Evolutionary conservation across 2,329 filamentous ascomycete genomes (phyloP), one percentile per base, ranked within the genome.

Genomic region (Chrysoporthe puriensis): DNA sequence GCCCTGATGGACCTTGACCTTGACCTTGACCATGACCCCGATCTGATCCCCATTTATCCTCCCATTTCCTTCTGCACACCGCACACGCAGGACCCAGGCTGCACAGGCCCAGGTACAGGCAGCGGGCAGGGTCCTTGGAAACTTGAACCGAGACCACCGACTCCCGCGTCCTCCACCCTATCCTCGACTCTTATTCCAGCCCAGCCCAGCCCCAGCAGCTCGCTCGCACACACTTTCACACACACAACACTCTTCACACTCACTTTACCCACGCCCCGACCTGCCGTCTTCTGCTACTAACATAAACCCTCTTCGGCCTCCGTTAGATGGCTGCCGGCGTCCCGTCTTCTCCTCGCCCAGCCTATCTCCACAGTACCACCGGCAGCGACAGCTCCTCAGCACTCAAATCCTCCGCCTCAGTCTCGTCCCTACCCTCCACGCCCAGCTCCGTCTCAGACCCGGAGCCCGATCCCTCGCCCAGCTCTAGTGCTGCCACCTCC

Each of bases 271-370:
- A 26, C 26, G 26, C 26, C 59, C 50, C 64, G 56, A 66, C 54
- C 59, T 43, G 46, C 57, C 44, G 32, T 18, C 60, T 69, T 66
- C 26, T 26, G 26, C 26, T 26, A 58, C 68, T 70, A 68, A 70
- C 68, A 61, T 65, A 44, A 32, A 50, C 63, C 18, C 59, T 46
- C 56, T 54, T 61, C 44, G 61, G 43, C 61, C 66, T 68, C 64
- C 69, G 66, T 70, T 70, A 70, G 69, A 70, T 70, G 69, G 69
- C 69, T 66, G 67, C 69, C 69, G 67, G 66, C 66, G 68, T 69
- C 65, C 67, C 69, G 60, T 69, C 69, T 70, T 67, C 69, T 68
- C 57, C 69, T 67, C 69, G 64, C 52, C 64, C 64, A 66, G 63
- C 62, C 61, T 60, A 69, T 59, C 68, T 70, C 57, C 66, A 70